Conservation (phyloP, 257 asterid genomes). For the Perilla frutescens region DNA sequence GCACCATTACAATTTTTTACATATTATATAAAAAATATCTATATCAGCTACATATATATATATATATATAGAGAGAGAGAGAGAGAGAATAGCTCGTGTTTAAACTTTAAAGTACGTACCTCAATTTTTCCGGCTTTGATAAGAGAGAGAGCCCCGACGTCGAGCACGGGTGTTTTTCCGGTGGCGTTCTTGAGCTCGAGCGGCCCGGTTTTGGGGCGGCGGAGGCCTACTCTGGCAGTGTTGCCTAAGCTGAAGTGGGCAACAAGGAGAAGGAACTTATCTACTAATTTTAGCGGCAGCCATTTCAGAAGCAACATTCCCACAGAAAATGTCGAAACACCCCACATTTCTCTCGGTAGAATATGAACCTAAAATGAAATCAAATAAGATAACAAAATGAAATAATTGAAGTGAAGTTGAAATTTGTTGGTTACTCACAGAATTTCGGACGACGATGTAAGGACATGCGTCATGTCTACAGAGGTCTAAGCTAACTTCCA, state of each 20-base stretch:
- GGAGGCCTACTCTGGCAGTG: slow-evolving; percentile 68
- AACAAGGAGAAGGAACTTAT: slow-evolving; percentile 61
- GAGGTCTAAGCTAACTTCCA: slow-evolving; percentile 93
- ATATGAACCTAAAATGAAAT: slow-evolving; percentile 63
- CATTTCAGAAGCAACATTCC: slow-evolving; percentile 77
- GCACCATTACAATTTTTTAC: neutral
- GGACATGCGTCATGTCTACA: slow-evolving; percentile 67
- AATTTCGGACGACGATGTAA: slow-evolving; percentile 78
- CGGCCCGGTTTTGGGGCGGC: slow-evolving; percentile 91
- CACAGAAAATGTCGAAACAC: slow-evolving; percentile 72
- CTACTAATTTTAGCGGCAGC: slow-evolving; percentile 76
- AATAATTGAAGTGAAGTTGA: too few relatives aligned
- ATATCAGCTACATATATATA: neutral
- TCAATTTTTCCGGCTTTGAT: slow-evolving; percentile 72
- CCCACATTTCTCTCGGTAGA: slow-evolving; percentile 86
- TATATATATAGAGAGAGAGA: neutral
- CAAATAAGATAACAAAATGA: neutral
- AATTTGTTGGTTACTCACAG: slow-evolving; percentile 50
- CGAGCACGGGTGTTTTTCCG: slow-evolving; percentile 94
- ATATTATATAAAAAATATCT: neutral
- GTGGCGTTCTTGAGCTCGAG: slow-evolving; percentile 84
- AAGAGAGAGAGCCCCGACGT: slow-evolving; percentile 81
- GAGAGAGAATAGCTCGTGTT: neutral
- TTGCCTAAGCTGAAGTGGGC: slow-evolving; percentile 65
- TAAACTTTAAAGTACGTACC: slow-evolving; percentile 53